Evolutionary conservation across 1,139 yeast species (phyloP).

Genomic region (Sugiyamaella xylanicola): DNA sequence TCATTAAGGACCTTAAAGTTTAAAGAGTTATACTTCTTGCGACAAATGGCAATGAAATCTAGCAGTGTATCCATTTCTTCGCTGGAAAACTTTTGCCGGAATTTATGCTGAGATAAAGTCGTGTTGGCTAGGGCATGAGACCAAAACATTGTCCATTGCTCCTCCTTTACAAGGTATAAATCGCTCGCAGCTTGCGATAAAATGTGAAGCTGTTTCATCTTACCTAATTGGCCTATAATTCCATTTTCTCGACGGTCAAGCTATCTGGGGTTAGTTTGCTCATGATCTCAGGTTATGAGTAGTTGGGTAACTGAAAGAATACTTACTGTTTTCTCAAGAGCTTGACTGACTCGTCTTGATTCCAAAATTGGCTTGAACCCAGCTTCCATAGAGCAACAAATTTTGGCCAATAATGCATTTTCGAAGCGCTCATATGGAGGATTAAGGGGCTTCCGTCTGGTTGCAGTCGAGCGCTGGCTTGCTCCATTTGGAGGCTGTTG

Average conservation of each 20-base stretch:
- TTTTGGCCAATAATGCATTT: conserved; percentile 7
- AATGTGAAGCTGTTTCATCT: neutral
- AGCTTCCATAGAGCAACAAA: conserved; percentile 9
- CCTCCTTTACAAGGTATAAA: neutral
- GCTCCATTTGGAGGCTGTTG: too few relatives aligned
- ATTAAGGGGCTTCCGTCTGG: neutral
- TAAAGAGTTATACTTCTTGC: neutral
- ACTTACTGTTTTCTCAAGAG: conserved; percentile 11
- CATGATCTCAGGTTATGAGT: too few relatives aligned
- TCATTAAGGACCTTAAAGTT: neutral
- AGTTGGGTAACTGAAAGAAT: too few relatives aligned
- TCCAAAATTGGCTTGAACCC: conserved; percentile 2
- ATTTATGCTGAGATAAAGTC: neutral
- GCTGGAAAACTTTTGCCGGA: neutral
- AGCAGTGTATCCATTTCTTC: conserved; percentile 1
- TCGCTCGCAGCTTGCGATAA: neutral
- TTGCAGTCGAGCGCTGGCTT: too few relatives aligned
- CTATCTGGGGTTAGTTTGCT: neutral
- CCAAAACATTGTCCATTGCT: neutral
- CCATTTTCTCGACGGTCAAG: neutral
- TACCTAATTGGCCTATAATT: neutral
- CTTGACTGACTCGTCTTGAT: neutral
- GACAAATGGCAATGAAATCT: conserved; percentile 1
- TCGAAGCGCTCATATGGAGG: neutral
- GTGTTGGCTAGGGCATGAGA: neutral